phyloP scores from a whole-genome alignment of 2,329 filamentous ascomycete species.

The Teratosphaeria nubilosa region DNA sequence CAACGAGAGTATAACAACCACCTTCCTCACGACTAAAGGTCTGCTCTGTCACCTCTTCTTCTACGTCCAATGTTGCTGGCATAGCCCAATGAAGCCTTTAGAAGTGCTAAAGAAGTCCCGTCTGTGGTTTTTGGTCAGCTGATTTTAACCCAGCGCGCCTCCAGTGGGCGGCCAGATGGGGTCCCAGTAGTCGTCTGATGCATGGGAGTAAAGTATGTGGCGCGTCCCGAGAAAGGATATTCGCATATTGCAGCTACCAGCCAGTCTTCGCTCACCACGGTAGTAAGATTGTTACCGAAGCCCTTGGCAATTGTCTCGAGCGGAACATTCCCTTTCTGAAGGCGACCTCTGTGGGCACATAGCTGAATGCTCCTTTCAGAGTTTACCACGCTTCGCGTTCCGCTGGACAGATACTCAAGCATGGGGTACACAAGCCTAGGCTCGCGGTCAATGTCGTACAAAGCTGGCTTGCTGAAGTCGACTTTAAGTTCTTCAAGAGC shows the following conservation, averaged over 20 bases:
- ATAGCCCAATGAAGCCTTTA: constrained; percentile 12
- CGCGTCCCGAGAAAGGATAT: constrained; percentile 5
- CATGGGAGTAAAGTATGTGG: constrained; percentile 1
- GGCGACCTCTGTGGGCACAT: background rate
- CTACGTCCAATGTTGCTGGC: constrained; percentile 5
- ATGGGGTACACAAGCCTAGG: constrained; percentile 10
- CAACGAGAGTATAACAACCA: constrained; percentile 4
- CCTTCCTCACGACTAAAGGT: constrained; percentile 7
- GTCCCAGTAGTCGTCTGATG: constrained; percentile 2
- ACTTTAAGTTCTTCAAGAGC: constrained; percentile 10
- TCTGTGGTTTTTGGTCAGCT: constrained; percentile 4
- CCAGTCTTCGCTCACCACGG: background rate
- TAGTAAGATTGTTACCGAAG: background rate
- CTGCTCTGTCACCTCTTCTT: constrained; percentile 9
- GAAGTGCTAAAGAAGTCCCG: constrained; percentile 15
- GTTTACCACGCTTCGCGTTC: constrained; percentile 7
- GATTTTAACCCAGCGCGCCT: background rate
- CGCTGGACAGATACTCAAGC: constrained; percentile 14
- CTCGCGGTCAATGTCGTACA: constrained; percentile 4
- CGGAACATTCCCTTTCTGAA: background rate
- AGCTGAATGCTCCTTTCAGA: background rate
- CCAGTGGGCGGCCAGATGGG: constrained; percentile 5
- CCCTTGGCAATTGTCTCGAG: constrained; percentile 1
- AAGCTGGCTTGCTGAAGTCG: constrained; percentile 2
- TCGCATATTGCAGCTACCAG: constrained; percentile 4